Evolutionary conservation across 805 yeast species (phyloP), one percentile per base, ranked within the genome.

Genomic region (Ogataea degrootiae): DNA sequence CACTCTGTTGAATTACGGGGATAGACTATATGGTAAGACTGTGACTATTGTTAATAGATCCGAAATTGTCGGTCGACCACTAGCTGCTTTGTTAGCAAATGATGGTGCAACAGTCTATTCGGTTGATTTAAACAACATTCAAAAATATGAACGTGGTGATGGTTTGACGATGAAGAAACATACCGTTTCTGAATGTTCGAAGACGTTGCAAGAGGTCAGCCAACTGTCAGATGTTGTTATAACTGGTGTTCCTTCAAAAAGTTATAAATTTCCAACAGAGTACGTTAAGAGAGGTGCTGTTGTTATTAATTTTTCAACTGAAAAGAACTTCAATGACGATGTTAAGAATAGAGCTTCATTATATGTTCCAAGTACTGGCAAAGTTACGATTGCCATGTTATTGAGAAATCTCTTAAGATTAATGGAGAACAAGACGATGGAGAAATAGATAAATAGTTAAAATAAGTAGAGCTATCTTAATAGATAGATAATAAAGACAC

Each of bases 31-130:
- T 59, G 99, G 99, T 40, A 91, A 90, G 68, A 92, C 94, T 44
- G 76, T 92, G 47, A 83, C 95, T 42, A 83, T 94, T 40, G 91
- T 94, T 44, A 94, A 94, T 69, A 76, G 99, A 61, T 87, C 96
- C 12, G 99, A 94, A 68, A 92, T 94, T 60, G 99, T 94, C 21
- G 99, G 99, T 12, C 80, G 99, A 57, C 99, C 99, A 1, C 72
- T 94, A 50, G 98, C 98, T 34, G 98, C 99, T 0, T 68, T 94
- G 35, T 72, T 94, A 53, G 98, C 99, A 17, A 94, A 94, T 61
- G 99, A 94, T 62, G 99, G 99, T 52, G 99, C 99, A 21, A 85
- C 84, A 1, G 98, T 94, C 2, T 94, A 86, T 65, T 91, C 98
- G 1, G 92, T 83, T 2, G 98, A 94, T 63, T 70, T 94, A 43